Conservation (phyloP, 148 eudicot species). For the Rhododendron ovatum region DNA sequence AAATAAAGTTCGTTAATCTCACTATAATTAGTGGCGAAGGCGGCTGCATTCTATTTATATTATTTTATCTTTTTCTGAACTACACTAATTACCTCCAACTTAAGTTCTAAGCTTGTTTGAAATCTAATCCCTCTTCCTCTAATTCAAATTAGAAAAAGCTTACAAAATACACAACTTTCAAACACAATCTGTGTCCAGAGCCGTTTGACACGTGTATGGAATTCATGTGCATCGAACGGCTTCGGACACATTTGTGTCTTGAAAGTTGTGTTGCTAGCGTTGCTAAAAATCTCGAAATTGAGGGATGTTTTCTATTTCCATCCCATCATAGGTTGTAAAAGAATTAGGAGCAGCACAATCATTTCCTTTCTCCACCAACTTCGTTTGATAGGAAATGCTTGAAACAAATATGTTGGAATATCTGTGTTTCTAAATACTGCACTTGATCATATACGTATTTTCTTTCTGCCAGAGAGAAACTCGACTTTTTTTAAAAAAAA, state of each 20-base stretch:
- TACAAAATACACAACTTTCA: too few relatives aligned
- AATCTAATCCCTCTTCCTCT: background rate
- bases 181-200: too few relatives aligned
- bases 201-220: too few relatives aligned
- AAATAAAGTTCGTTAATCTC: background rate
- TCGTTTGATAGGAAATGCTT: background rate
- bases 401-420: background rate
- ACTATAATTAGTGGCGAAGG: background rate
- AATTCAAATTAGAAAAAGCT: background rate
- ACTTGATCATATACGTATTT: background rate
- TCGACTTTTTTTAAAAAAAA: background rate
- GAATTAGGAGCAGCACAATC: background rate
- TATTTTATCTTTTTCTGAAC: background rate
- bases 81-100: background rate
- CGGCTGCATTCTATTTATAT: background rate
- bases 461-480: background rate
- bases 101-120: background rate
- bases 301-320: background rate
- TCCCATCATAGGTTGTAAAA: background rate
- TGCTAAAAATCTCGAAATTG: too few relatives aligned
- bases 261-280: too few relatives aligned
- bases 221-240: too few relatives aligned
- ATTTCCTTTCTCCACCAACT: background rate
- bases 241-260: too few relatives aligned
- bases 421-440: background rate